Evolutionary conservation across 2,329 filamentous ascomycete genomes (phyloP), one percentile per base, ranked within the genome.

Genomic region (Aspergillus thermomutatus): DNA sequence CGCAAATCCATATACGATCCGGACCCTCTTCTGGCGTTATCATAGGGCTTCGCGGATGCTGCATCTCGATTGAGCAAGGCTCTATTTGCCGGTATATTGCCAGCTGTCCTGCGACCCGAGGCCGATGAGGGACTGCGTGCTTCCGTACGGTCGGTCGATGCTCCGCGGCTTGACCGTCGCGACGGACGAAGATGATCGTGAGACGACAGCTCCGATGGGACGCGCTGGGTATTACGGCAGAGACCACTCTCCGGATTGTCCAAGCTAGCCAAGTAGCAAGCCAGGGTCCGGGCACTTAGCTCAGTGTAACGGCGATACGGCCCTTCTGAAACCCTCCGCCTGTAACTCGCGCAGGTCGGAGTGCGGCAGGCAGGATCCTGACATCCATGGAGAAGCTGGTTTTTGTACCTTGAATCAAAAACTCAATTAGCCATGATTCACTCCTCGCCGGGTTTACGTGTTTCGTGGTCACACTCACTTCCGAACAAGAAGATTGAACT

Each of bases 301-400:
- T 88, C 83, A 56, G 88, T 96, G 66, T 92, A 94, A 66, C 88
- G 83, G 59, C 91, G 87, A 64, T 91, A 83, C 2, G 91, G 91
- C 0, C 83, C 83, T 61, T 85, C 84, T 34, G 85, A 82, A 43
- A 87, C 77, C 62, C 89, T 83, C 72, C 83, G 88, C 54, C 89
- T 86, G 70, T 85, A 91, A 59, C 87, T 91, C 68, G 93, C 88
- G 76, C 92, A 96, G 14, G 90, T 93, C 14, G 90, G 76, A 1
- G 87, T 93, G 37, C 79, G 80, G 74, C 92, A 96, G 52, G 81
- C 78, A 53, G 81, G 77, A 61, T 83, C 84, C 60, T 84, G 85
- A 70, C 92, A 96, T 61, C 92, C 92, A 62, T 89, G 83, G 55
- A 91, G 85, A n/a, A 96, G 83, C 74, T 96, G 92, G 34, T 84